Evolutionary conservation across 495 filamentous ascomycete species (phyloP).

Genomic region (Tirmania nivea): DNA sequence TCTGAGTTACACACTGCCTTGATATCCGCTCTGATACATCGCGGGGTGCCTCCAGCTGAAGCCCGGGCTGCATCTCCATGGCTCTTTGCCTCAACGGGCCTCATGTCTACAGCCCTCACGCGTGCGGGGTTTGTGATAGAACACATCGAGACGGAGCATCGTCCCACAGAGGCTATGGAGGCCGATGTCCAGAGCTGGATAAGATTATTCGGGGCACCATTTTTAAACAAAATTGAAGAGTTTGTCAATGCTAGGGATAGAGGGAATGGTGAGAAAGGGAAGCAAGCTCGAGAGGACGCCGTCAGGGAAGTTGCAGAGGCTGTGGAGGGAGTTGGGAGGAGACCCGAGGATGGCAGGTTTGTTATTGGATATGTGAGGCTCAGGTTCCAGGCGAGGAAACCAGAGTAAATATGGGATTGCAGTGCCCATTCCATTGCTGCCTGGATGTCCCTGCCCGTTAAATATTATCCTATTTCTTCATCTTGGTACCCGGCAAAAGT

Average conservation of each 20-base stretch:
- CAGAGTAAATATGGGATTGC: background rate
- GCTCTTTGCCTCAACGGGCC: conserved; percentile 46
- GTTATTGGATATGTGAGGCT: conserved; percentile 53
- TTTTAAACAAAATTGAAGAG: conserved; percentile 30
- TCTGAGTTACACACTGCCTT: conserved; percentile 40
- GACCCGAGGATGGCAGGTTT: conserved; percentile 33
- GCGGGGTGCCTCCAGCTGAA: conserved; percentile 28
- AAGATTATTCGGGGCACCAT: conserved; percentile 33
- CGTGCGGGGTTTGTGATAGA: conserved; percentile 38
- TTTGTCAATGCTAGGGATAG: conserved; percentile 11
- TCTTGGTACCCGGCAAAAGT: too few species aligned
- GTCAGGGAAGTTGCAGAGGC: conserved; percentile 36
- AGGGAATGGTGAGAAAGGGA: conserved; percentile 10
- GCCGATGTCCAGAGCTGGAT: conserved; percentile 46
- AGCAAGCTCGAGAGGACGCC: conserved; percentile 29
- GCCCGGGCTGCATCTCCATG: conserved; percentile 37
- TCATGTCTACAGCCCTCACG: conserved; percentile 29
- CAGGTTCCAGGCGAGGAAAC: conserved; percentile 38
- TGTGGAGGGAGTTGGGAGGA: conserved; percentile 29
- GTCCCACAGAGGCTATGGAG: conserved; percentile 38
- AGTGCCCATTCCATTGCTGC: too few species aligned
- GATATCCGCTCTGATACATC: conserved; percentile 28
- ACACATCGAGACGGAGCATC: conserved; percentile 38
- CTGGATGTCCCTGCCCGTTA: too few species aligned
- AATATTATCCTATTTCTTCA: too few species aligned